These are phyloP conservation scores for Sonneratia alba DNA, from an alignment of 345 rosid genomes.

Conservation along the genomic window DNA sequence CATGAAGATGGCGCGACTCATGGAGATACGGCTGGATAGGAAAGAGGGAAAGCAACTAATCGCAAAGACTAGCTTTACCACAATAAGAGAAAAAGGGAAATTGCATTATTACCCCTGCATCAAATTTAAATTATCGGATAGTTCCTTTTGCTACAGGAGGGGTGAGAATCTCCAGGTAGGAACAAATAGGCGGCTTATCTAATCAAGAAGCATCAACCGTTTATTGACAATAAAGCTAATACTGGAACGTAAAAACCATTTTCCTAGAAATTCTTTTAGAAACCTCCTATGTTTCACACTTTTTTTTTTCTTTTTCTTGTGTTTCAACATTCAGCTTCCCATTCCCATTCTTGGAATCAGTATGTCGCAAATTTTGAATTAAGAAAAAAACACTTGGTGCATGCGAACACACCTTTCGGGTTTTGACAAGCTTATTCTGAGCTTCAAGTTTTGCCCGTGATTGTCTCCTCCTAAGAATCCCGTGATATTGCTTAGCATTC, in stretches of 20 bases:
- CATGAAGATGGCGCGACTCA: slow-evolving; percentile 47
- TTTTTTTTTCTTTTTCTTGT: neutral
- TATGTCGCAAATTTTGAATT: neutral
- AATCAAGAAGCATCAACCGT: neutral
- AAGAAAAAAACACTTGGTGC: neutral
- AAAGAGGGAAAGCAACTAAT: neutral
- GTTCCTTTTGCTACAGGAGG: neutral
- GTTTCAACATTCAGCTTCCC: neutral
- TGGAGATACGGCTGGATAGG: slow-evolving; percentile 45
- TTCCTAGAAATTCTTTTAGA: no score
- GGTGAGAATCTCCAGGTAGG: neutral
- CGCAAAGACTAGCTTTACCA: neutral
- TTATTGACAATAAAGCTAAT: neutral
- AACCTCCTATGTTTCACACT: no score
- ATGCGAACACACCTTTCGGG: slow-evolving; percentile 26
- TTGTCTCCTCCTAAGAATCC: slow-evolving; percentile 42
- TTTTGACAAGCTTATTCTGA: slow-evolving; percentile 34
- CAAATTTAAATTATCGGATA: neutral
- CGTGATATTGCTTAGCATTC: slow-evolving; percentile 47
- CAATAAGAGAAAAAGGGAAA: neutral
- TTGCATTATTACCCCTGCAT: neutral
- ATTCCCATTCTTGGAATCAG: neutral
- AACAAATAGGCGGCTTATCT: no score
- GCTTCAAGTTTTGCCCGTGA: slow-evolving; percentile 47
- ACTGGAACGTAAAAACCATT: no score